These are phyloP conservation scores for Colletotrichum navitas DNA, from an alignment of 2,329 filamentous ascomycete genomes.

Conservation along the genomic window DNA sequence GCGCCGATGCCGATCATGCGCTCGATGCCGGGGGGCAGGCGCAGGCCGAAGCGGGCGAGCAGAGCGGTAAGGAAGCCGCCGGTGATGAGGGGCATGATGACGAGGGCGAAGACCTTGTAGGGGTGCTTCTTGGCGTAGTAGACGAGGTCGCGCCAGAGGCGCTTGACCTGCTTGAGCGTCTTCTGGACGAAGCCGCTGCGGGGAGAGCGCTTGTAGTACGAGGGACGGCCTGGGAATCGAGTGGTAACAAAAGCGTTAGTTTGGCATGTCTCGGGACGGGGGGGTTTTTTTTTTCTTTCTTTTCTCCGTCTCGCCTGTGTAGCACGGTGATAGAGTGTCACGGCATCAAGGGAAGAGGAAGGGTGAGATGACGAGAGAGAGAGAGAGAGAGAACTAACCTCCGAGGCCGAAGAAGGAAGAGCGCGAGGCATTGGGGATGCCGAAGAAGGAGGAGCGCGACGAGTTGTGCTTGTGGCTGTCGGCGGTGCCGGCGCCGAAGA, in stretches of 20 bases:
- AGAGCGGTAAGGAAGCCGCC: conserved; percentile 85
- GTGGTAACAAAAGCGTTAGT: background rate
- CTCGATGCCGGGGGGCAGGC: conserved; percentile 75
- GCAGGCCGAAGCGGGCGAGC: conserved; percentile 82
- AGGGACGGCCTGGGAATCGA: conserved; percentile 60
- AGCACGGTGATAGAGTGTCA: background rate
- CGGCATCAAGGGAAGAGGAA: background rate
- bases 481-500: conserved; percentile 57
- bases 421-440: conserved; percentile 58
- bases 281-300: background rate
- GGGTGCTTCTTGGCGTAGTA: conserved; percentile 87
- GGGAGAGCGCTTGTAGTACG: conserved; percentile 85
- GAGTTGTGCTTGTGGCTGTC: conserved; percentile 55
- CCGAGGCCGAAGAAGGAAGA: conserved; percentile 60
- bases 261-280: background rate
- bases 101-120: conserved; percentile 86
- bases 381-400: conserved; percentile 49
- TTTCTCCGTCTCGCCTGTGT: no score
- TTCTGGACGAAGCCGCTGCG: conserved; percentile 82
- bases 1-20: conserved; percentile 68
- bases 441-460: conserved; percentile 62
- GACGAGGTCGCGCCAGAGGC: conserved; percentile 83
- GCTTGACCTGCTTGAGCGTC: conserved; percentile 80
- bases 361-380: conserved; percentile 20
- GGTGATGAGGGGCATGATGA: conserved; percentile 88